These are phyloP conservation scores for Chrysochromulina tobinii DNA, from an alignment of 78 protist genomes.

Conservation along the genomic window DNA sequence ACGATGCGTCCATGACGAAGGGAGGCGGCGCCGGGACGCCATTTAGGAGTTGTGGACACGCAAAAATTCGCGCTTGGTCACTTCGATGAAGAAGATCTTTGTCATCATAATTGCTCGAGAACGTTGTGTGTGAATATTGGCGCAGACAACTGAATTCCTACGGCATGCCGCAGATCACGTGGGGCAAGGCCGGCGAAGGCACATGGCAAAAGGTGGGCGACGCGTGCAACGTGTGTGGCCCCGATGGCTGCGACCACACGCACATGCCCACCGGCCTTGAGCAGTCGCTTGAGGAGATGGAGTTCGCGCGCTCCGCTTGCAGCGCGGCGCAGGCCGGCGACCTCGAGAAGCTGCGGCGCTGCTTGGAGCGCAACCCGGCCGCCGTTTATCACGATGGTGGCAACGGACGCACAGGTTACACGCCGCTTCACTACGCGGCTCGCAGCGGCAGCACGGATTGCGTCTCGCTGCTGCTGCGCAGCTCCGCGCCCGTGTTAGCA, in stretches of 20 bases:
- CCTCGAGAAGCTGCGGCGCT: background rate
- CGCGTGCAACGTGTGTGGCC: too few species aligned
- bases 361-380: background rate
- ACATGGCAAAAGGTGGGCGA: too few species aligned
- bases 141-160: too few species aligned
- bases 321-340: background rate
- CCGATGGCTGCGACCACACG: background rate
- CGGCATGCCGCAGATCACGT: too few species aligned
- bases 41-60: too few species aligned
- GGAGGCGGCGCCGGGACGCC: too few species aligned
- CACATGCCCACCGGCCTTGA: background rate
- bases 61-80: too few species aligned
- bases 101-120: too few species aligned
- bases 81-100: too few species aligned
- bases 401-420: background rate
- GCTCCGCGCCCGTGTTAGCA: background rate
- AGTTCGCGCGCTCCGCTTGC: background rate
- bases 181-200: too few species aligned
- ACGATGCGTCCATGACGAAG: too few species aligned
- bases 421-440: conserved; percentile 14
- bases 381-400: background rate
- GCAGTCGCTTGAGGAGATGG: background rate
- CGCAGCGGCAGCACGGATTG: background rate
- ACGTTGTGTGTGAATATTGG: too few species aligned
- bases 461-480: background rate